A percentile compares a stretch with the other conserved stretches of the same genome.
These are phyloP conservation scores for Hanseniaspora taiwanica DNA, from an alignment of 805 yeast species.

Conservation along the genomic window DNA sequence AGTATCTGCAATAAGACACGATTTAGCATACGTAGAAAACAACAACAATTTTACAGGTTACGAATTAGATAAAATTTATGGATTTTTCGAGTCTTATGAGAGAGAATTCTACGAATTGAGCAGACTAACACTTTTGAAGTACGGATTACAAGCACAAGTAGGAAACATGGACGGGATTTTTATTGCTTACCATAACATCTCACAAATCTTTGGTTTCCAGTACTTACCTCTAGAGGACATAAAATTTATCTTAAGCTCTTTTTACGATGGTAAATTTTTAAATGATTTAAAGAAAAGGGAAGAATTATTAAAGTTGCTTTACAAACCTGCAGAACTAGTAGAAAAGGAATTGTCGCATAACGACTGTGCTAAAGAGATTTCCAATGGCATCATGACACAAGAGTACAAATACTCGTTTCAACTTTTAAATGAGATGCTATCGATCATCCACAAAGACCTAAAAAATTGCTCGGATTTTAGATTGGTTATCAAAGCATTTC, in stretches of 20 bases:
- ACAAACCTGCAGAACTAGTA: slow-evolving; percentile 15
- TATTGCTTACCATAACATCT: slow-evolving; percentile 78
- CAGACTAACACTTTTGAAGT: slow-evolving; percentile 66
- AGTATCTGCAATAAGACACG: slow-evolving; percentile 73
- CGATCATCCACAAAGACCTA: neutral
- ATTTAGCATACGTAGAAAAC: slow-evolving; percentile 44
- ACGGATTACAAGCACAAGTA: slow-evolving; percentile 80
- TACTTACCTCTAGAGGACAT: slow-evolving; percentile 65
- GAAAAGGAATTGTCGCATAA: slow-evolving; percentile 9
- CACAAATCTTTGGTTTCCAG: slow-evolving; percentile 77
- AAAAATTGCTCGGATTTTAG: neutral
- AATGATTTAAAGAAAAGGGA: slow-evolving; percentile 9
- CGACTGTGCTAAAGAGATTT: slow-evolving; percentile 12
- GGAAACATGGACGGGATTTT: slow-evolving; percentile 97
- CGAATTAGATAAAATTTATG: slow-evolving; percentile 47
- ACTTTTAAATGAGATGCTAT: slow-evolving; percentile 24
- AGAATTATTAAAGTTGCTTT: slow-evolving; percentile 7
- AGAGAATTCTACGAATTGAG: slow-evolving; percentile 68
- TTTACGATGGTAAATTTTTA: slow-evolving; percentile 18
- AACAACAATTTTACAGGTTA: slow-evolving; percentile 49
- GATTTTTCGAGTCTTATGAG: slow-evolving; percentile 67
- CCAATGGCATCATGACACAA: slow-evolving; percentile 38
- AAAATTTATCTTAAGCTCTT: slow-evolving; percentile 48
- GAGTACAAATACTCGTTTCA: slow-evolving; percentile 54
- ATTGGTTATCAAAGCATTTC: neutral